Conservation (phyloP, 306 rosid genomes). For the Castanea crenata region DNA sequence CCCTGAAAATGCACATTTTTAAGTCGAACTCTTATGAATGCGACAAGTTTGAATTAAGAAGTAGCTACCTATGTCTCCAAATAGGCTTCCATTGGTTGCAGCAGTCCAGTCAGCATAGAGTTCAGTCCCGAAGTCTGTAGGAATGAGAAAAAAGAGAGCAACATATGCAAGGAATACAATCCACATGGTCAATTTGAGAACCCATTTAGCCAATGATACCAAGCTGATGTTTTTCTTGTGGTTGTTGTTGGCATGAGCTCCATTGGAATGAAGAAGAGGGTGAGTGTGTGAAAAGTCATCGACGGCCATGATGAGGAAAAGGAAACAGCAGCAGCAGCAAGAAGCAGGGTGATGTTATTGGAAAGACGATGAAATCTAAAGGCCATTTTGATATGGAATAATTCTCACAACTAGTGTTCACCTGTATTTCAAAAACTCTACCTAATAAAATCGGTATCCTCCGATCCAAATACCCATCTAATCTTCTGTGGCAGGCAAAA, state of each 20-base stretch:
- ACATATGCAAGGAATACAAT: constrained; percentile 53
- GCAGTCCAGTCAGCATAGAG: constrained; percentile 19
- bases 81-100: constrained; percentile 32
- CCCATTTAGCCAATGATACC: constrained; percentile 41
- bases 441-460: not conserved
- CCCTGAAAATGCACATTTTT: constrained; percentile 43
- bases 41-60: not conserved
- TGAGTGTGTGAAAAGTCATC: not conserved
- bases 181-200: constrained; percentile 51
- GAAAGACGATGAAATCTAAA: no score
- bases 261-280: not conserved
- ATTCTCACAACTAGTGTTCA: not conserved
- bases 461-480: not conserved
- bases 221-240: constrained; percentile 2
- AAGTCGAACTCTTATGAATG: constrained; percentile 5
- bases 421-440: constrained; percentile 1
- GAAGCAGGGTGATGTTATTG: no score
- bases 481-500: not conserved
- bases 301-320: not conserved
- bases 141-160: constrained; percentile 47
- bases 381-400: not conserved
- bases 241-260: not conserved
- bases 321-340: no score
- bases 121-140: constrained; percentile 24
- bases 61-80: constrained; percentile 57